Evolutionary conservation across 108 stramenopile species (phyloP), one percentile per base, ranked within the genome.

Genomic region (Aurantiochytrium sp.): DNA sequence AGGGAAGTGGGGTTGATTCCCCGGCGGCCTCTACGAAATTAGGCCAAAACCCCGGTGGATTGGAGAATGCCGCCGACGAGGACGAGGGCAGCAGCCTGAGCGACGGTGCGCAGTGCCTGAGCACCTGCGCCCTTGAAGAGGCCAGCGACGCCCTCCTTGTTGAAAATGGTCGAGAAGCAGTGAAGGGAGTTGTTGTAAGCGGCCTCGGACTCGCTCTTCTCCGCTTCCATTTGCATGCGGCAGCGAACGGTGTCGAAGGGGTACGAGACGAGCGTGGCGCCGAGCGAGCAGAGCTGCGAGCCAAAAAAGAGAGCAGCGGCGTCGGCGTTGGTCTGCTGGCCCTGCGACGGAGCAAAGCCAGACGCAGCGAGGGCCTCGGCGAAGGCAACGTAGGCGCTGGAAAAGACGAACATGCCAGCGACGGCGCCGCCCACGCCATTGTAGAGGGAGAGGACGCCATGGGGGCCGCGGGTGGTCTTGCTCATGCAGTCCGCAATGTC

Each of bases 121-220:
- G 98, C 97, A 55, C 98, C 97, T n/a, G 98, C 98, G 90, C 98
- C 98, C 97, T 99, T 98, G 96, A 98, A 99, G 72, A 99, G 94
- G 64, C 97, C 98, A 43, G 93, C 58, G 69, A 95, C 90, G 90
- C 98, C 98, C 96, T 99, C 98, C 57, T 98, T 93, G 89, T 92
- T 92, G 60, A 97, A 88, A 90, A 99, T 98, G 97, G 97, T 98
- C 58, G 72, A 60, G 92, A 98, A 97, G 94, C 98, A 99, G 91
- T 99, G 98, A 53, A 93, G 89, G 73, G 98, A 98, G 57, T 97
- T 97, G 91, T 93, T 96, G 97, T 99, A 99, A 55, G 97, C 92
- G 96, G 97, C 97, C 88, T 98, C 95, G 12, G 88, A 92, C 93
- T 96, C 92, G 89, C 97, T 97, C 96, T 98, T 98, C 93, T 97